Evolutionary conservation across 306 rosid genomes (phyloP).

Genomic region (Dryas octopetala): DNA sequence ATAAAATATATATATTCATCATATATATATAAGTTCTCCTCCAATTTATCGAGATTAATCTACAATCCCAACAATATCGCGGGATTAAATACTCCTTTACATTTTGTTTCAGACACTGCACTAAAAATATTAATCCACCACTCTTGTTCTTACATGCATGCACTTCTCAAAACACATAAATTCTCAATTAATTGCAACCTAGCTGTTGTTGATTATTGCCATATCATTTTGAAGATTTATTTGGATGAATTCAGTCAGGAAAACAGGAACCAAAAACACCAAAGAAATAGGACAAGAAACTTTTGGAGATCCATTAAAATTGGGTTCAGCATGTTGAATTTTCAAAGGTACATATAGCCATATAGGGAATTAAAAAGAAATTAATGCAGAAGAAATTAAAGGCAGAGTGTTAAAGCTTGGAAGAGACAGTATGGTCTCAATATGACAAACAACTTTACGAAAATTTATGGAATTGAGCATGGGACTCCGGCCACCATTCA

Average conservation of each 20-base stretch:
- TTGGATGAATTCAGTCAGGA: constrained; percentile 19
- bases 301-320: not conserved
- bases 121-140: too few species aligned
- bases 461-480: constrained; percentile 30
- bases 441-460: constrained; percentile 54
- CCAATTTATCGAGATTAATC: too few species aligned
- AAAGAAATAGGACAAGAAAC: constrained; percentile 28
- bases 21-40: too few species aligned
- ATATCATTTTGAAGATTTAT: constrained; percentile 28
- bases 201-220: constrained; percentile 23
- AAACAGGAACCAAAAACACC: constrained; percentile 8
- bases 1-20: too few species aligned
- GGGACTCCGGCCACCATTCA: constrained; percentile 22
- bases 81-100: too few species aligned
- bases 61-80: too few species aligned
- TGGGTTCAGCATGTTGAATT: not conserved
- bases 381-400: not conserved
- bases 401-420: constrained; percentile 7
- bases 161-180: too few species aligned
- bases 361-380: too few species aligned
- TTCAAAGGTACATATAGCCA: not conserved
- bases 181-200: not conserved
- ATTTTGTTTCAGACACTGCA: too few species aligned
- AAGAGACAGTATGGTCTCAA: constrained; percentile 23
- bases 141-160: too few species aligned